phyloP scores from a whole-genome alignment of 2,329 filamentous ascomycete species.

The Orbilia ellipsospora region DNA sequence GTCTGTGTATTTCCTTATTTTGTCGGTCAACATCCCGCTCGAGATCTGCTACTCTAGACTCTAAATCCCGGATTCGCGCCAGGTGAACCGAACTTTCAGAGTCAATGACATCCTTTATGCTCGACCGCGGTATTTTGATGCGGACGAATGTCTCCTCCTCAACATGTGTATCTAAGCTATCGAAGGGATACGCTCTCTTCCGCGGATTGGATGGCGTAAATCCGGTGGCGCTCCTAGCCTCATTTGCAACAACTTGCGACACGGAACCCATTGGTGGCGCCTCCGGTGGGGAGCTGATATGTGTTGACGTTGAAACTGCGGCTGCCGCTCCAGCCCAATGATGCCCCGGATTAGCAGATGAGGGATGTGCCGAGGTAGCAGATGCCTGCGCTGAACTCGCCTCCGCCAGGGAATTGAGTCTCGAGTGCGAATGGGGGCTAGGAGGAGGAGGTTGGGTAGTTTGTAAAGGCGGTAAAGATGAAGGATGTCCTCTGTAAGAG shows the following conservation, averaged over 20 bases:
- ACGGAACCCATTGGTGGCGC: conserved; percentile 47
- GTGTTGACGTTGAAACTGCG: conserved; percentile 51
- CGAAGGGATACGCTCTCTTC: conserved; percentile 51
- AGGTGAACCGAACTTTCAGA: conserved; percentile 26
- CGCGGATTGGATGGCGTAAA: conserved; percentile 50
- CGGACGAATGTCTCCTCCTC: conserved; percentile 38
- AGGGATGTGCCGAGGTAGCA: conserved; percentile 51
- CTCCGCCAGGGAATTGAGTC: conserved; percentile 55
- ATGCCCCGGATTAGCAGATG: conserved; percentile 49
- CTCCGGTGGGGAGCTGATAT: conserved; percentile 51
- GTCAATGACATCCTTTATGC: conserved; percentile 44
- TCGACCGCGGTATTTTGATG: conserved; percentile 46
- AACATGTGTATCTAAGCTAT: conserved; percentile 38
- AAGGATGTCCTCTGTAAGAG: conserved; percentile 44
- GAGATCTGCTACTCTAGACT: conserved; percentile 32
- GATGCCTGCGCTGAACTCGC: conserved; percentile 54
- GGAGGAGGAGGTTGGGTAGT: conserved; percentile 46
- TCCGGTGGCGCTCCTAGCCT: conserved; percentile 44
- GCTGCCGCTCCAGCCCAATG: conserved; percentile 50
- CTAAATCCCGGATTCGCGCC: conserved; percentile 31
- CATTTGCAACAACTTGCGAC: conserved; percentile 30
- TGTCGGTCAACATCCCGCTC: conserved; percentile 44
- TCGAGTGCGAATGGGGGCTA: conserved; percentile 51
- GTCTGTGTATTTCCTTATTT: conserved; percentile 37
- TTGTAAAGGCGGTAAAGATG: conserved; percentile 49